Evolutionary conservation across 2,329 filamentous ascomycete genomes (phyloP).

Genomic region (Talaromyces atroroseus): DNA sequence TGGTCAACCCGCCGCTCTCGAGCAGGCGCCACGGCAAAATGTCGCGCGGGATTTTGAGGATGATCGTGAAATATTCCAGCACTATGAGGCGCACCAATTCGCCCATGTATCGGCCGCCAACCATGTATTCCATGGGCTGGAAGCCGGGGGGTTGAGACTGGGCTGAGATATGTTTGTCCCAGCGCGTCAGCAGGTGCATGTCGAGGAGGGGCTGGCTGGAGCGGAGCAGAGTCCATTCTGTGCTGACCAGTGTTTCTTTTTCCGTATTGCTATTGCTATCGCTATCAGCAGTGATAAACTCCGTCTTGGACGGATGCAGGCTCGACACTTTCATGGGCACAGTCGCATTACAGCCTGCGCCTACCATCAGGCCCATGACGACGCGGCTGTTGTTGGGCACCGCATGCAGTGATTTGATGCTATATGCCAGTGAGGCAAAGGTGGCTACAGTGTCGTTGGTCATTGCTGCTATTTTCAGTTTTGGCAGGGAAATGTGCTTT

Average conservation of each 20-base stretch:
- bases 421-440: slow-evolving; percentile 67
- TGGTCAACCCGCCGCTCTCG: slow-evolving; percentile 7
- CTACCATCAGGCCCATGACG: slow-evolving; percentile 70
- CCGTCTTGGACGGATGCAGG: slow-evolving; percentile 56
- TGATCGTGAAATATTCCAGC: slow-evolving; percentile 53
- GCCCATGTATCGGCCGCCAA: slow-evolving; percentile 65
- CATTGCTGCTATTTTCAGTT: slow-evolving; percentile 64
- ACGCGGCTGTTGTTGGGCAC: slow-evolving; percentile 54
- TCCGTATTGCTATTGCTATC: slow-evolving; percentile 39
- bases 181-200: slow-evolving; percentile 57
- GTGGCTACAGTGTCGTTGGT: slow-evolving; percentile 75
- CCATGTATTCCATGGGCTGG: slow-evolving; percentile 76
- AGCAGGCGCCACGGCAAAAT: slow-evolving; percentile 44
- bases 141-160: slow-evolving; percentile 64
- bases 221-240: slow-evolving; percentile 73
- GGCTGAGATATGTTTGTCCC: slow-evolving; percentile 61
- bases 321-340: slow-evolving; percentile 59
- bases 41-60: slow-evolving; percentile 33
- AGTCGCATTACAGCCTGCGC: slow-evolving; percentile 72
- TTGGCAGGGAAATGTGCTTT: slow-evolving; percentile 47
- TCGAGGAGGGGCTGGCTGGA: slow-evolving; percentile 59
- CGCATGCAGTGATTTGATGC: slow-evolving; percentile 47
- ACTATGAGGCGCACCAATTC: slow-evolving; percentile 66
- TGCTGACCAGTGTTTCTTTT: slow-evolving; percentile 64
- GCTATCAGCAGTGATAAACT: slow-evolving; percentile 17